Percentiles rank a stretch among this genome's conserved stretches.
Conservation (phyloP, 371 early-diverging fungal species). For the Circinella minor region DNA sequence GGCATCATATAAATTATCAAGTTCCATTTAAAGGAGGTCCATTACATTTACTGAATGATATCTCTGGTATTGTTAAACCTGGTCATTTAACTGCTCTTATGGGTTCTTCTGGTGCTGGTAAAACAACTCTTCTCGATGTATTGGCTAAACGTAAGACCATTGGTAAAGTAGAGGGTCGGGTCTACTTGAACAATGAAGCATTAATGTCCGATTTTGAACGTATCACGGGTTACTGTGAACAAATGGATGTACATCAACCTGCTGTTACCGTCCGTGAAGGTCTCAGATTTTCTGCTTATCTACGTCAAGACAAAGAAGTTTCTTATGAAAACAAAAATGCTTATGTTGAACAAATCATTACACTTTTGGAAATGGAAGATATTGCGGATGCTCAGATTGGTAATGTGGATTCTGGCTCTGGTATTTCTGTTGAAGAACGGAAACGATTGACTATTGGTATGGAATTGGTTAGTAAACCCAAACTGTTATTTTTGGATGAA, state of each 20-base stretch:
- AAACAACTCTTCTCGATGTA: constrained; percentile 83
- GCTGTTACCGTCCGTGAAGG: constrained; percentile 64
- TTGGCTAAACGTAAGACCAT: constrained; percentile 75
- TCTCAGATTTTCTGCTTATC: constrained; percentile 65
- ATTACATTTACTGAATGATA: constrained; percentile 50
- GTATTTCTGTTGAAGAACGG: constrained; percentile 65
- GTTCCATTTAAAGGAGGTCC: constrained; percentile 54
- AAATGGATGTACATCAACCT: constrained; percentile 77
- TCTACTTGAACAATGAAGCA: constrained; percentile 58
- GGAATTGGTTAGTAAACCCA: constrained; percentile 76
- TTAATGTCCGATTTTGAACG: constrained; percentile 59
- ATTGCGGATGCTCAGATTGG: constrained; percentile 61
- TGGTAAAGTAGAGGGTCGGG: constrained; percentile 70
- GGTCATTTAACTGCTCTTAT: constrained; percentile 78
- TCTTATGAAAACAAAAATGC: constrained; percentile 56
- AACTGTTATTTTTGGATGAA: constrained; percentile 83
- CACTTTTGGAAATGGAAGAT: constrained; percentile 59
- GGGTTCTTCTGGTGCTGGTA: constrained; percentile 85
- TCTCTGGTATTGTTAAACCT: constrained; percentile 60
- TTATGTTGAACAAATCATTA: constrained; percentile 66
- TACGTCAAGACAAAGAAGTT: constrained; percentile 62
- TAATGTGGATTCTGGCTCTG: constrained; percentile 42
- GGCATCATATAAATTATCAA: constrained; percentile 52
- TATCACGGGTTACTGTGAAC: constrained; percentile 78
- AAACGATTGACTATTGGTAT: constrained; percentile 67